Evolutionary conservation across 2,329 filamentous ascomycete genomes (phyloP).

Genomic region (Ilyonectria mors-panacis): DNA sequence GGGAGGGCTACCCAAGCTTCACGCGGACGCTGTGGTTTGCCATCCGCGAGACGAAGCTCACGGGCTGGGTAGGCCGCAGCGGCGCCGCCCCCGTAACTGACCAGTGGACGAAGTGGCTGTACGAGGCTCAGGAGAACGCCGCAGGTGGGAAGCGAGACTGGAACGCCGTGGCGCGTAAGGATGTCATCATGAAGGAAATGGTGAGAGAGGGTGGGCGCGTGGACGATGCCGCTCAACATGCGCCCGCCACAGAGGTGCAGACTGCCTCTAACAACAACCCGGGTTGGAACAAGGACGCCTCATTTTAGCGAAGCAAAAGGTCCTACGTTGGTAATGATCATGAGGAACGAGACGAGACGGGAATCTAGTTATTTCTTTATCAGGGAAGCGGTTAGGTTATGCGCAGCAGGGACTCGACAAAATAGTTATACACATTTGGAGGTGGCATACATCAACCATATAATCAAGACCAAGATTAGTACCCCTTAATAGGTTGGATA

Average conservation of each 20-base stretch:
- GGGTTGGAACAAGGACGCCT: conserved; percentile 42
- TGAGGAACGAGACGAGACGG: neutral
- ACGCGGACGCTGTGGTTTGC: conserved; percentile 73
- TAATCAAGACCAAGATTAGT: neutral
- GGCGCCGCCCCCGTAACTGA: conserved; percentile 67
- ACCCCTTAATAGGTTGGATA: neutral
- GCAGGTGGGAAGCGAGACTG: conserved; percentile 53
- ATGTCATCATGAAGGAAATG: conserved; percentile 61
- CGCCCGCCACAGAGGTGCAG: conserved; percentile 48
- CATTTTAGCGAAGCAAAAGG: conserved; percentile 38
- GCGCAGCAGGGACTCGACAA: neutral
- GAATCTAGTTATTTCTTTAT: neutral
- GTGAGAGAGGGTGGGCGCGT: conserved; percentile 32
- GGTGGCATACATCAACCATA: neutral
- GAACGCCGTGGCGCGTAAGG: conserved; percentile 65
- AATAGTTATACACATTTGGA: neutral
- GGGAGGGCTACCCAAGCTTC: conserved; percentile 63
- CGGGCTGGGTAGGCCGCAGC: conserved; percentile 67
- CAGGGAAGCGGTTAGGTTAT: neutral
- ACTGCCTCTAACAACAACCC: conserved; percentile 30
- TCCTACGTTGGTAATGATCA: conserved; percentile 8
- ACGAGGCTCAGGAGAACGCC: conserved; percentile 61
- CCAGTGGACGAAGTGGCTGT: conserved; percentile 69
- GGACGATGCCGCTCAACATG: conserved; percentile 51
- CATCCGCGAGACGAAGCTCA: conserved; percentile 67